Evolutionary conservation across 768 basidiomycete species (phyloP), one percentile per base, ranked within the genome.

Genomic region (Pleurotus djamor): DNA sequence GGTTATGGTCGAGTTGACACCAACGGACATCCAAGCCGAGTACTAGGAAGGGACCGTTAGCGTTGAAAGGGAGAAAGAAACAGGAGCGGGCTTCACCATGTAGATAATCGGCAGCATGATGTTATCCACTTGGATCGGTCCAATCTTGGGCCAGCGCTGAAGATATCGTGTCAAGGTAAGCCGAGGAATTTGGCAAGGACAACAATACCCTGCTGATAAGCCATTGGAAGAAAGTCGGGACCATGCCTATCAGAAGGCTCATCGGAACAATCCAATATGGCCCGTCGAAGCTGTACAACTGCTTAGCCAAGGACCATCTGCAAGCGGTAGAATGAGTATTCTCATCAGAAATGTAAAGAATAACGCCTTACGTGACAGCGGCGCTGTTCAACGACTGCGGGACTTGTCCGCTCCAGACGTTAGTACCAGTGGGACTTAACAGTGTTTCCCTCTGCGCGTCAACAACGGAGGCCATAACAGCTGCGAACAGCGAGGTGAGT

Each of bases 61-160:
- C 36, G 47, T 35, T 28, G 21, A 28, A 17, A 56, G 50, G 28
- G 2, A n/a, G 37, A 49, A 48, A 9, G 14, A 16, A 4, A 12
- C 34, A 55, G 21, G 43, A 13, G 12, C 41, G 51, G 14, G 33
- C 16, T 65, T 59, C 58, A 79, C 81, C 77, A 74, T 74, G 64
- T 82, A 83, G 57, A 86, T 85, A 58, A 86, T 71, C 1, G 85
- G 85, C 12, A 86, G 73, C 61, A 85, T 77, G 56, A 86, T 67
- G 21, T 67, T 73, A 63, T 82, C 76, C 9, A 83, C 77, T 55
- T 76, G 69, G n/a, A 86, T 49, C 7, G 78, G 76, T 4, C 82
- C 81, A 54, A 86, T 83, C 65, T 72, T 78, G 2, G 80, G 77
- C 82, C 82, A 86, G 16, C 79, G 76, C 83, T 84, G 61, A 10